Conservation (phyloP, 257 asterid species). For the Gentiana straminea region DNA sequence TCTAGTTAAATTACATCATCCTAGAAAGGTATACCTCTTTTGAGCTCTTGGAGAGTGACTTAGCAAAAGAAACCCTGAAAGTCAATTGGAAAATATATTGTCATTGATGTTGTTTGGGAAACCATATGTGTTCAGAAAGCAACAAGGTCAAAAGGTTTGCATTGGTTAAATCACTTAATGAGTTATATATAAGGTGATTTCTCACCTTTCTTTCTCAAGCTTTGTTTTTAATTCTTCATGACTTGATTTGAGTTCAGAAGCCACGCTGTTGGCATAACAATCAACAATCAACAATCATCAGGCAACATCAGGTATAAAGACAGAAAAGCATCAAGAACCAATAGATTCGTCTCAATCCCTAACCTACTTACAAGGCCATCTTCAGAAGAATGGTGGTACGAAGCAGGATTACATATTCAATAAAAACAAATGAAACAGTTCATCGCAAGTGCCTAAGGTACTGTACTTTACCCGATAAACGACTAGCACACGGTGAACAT, state of each 20-base stretch:
- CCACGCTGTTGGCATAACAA: conserved; percentile 41
- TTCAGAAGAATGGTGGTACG: background rate
- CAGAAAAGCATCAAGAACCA: background rate
- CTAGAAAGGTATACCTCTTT: conserved; percentile 51
- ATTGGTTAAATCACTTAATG: background rate
- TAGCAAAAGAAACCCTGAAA: conserved; percentile 77
- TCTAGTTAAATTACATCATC: conserved; percentile 11
- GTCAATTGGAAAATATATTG: conserved; percentile 10
- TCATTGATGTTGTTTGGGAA: background rate
- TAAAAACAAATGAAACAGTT: no score
- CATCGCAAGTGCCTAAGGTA: no score
- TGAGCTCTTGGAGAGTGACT: conserved; percentile 78
- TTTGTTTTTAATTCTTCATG: conserved; percentile 65
- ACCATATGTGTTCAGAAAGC: no score
- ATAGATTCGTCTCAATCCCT: background rate
- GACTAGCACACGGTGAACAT: no score
- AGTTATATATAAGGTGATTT: background rate
- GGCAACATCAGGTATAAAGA: background rate
- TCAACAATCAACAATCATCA: conserved; percentile 1
- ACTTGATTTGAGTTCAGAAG: conserved; percentile 59
- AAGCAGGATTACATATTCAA: no score
- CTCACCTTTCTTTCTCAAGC: conserved; percentile 90
- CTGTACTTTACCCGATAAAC: no score
- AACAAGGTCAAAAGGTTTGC: background rate
- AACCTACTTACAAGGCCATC: background rate